Percentiles rank a stretch among this genome's conserved stretches.
Evolutionary conservation across 2,329 filamentous ascomycete genomes (phyloP).

Genomic region (Pseudogymnoascus sp.): DNA sequence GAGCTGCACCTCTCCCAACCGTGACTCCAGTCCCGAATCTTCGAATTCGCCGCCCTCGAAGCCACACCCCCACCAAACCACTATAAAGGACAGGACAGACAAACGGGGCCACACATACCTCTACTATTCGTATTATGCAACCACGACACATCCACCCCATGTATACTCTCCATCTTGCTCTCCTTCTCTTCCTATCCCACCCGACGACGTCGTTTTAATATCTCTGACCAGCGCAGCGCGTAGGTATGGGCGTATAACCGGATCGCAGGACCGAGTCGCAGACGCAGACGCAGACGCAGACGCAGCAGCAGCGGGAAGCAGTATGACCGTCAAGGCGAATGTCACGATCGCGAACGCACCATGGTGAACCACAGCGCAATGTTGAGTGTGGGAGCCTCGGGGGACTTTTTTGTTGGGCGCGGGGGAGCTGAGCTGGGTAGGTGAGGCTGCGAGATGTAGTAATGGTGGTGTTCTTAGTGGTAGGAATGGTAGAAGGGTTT

Average conservation of each 20-base stretch:
- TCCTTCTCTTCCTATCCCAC: not conserved
- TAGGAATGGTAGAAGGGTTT: not conserved
- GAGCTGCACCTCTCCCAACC: not conserved
- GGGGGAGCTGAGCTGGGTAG: not conserved
- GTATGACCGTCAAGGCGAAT: conserved; percentile 2
- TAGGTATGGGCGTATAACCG: not conserved
- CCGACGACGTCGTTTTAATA: not conserved
- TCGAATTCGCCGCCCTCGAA: not conserved
- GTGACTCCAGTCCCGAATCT: not conserved
- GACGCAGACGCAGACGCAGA: not conserved
- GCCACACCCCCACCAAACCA: not conserved
- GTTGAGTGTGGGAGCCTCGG: not conserved
- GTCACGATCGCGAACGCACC: conserved; percentile 3
- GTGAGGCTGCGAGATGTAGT: not conserved
- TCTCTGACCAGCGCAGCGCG: not conserved
- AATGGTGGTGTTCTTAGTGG: not conserved
- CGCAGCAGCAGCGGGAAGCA: not conserved
- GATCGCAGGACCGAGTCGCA: not conserved
- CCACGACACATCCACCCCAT: conserved; percentile 28
- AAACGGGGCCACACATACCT: conserved; percentile 17
- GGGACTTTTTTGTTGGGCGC: not conserved
- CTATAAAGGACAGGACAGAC: not conserved
- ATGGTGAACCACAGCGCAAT: not conserved
- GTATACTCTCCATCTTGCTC: conserved; percentile 25
- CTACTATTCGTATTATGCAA: conserved; percentile 24